Evolutionary conservation across 768 basidiomycete species (phyloP), one percentile per base, ranked within the genome.

Genomic region (Cystobasidium tubakii): DNA sequence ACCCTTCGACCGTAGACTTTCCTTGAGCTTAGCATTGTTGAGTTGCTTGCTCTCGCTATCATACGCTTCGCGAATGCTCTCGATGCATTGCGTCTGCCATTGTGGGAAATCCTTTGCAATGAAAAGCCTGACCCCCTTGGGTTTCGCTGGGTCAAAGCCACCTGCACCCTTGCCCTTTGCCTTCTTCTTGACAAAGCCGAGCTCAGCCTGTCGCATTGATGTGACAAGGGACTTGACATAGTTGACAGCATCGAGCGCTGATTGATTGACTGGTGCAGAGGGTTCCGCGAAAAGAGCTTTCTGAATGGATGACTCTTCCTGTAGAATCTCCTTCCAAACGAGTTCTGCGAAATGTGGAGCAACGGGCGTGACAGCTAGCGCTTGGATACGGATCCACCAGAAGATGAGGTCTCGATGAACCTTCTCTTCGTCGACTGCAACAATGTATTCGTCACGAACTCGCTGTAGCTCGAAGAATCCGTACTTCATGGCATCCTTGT

Each of bases 391-490:
- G 80, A 97, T 88, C 90, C 90, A 98, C 83, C 87, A 86, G 75
- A 87, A 83, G 79, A 95, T 87, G 57, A 98, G 86, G 75, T 92
- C 92, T 62, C 80, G 84, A 82, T 98, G 94, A 92, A 98, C 91
- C 42, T 76, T 76, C 42, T 77, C 74, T 43, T 80, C 77, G 7
- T 86, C 83, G 1, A 90, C 93, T 64, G 95, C 91, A 80, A 93
- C 90, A 73, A 93, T 91, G 81, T 98, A 98, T 89, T 92, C 93
- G 80, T 98, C 94, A 57, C 96, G 90, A 1, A 88, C 85, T 63
- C 86, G 89, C 81, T 97, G 92, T 76, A 94, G 86, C 79, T 96
- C 93, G 85, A 93, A 99, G 83, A 97, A 95, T 60, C 94, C 95
- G 76, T 85, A 89, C 82, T 97, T 95, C 75, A 97, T 82, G 12